Percentiles rank a stretch among this genome's conserved stretches.
Conservation (phyloP, 2,329 filamentous ascomycete species). For the Arthrobotrys iridis region DNA sequence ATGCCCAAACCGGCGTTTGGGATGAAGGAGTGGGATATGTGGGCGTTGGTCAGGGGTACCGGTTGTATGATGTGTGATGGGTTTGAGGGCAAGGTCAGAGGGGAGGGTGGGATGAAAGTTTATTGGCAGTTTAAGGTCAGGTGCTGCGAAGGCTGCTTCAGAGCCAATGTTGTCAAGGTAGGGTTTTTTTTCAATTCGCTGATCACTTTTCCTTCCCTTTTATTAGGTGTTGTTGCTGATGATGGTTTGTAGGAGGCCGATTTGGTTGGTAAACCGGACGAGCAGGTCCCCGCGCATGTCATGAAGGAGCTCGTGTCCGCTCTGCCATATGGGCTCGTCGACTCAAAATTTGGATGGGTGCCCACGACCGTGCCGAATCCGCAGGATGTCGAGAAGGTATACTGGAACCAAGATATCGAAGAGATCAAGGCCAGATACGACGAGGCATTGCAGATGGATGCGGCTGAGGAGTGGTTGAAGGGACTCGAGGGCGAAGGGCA, state of each 20-base stretch:
- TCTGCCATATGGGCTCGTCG: constrained; percentile 72
- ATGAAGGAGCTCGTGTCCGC: constrained; percentile 73
- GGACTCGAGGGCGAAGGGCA: constrained; percentile 74
- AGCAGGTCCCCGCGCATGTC: constrained; percentile 71
- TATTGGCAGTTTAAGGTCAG: constrained; percentile 75
- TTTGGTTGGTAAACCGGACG: constrained; percentile 72
- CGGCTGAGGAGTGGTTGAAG: constrained; percentile 80
- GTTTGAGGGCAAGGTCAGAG: constrained; percentile 57
- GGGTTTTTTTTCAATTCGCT: too few species aligned
- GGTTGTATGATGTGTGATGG: constrained; percentile 76
- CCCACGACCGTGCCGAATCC: constrained; percentile 62
- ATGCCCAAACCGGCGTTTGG: constrained; percentile 75
- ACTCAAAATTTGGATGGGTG: constrained; percentile 56
- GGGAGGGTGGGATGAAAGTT: constrained; percentile 48
- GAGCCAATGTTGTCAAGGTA: constrained; percentile 73
- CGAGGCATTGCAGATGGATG: constrained; percentile 73
- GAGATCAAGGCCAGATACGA: constrained; percentile 72
- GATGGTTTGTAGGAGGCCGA: constrained; percentile 56
- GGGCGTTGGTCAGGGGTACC: constrained; percentile 72
- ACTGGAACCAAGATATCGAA: constrained; percentile 71
- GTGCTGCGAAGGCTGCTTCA: constrained; percentile 74
- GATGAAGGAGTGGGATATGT: constrained; percentile 78
- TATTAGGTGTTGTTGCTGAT: constrained; percentile 20
- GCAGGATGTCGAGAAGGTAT: constrained; percentile 72
- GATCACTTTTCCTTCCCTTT: too few species aligned